These are phyloP conservation scores for Neonectria ditissima DNA, from an alignment of 2,329 filamentous ascomycete genomes.

Conservation along the genomic window DNA sequence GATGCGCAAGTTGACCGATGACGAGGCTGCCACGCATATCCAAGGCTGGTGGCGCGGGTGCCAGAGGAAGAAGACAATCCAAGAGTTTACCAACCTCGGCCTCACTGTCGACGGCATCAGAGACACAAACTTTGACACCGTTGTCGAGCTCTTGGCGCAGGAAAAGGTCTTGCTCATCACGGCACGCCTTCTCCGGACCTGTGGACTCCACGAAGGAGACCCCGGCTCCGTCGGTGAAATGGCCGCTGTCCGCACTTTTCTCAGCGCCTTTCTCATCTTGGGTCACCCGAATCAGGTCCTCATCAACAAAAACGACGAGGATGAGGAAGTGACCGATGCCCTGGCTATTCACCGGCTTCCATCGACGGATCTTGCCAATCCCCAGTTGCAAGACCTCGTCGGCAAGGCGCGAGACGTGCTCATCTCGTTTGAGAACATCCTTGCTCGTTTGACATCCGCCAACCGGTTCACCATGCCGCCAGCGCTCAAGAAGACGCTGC, in stretches of 20 bases:
- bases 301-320: constrained; percentile 75
- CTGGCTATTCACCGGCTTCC: constrained; percentile 49
- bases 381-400: constrained; percentile 77
- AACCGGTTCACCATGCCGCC: constrained; percentile 77
- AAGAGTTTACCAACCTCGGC: constrained; percentile 73
- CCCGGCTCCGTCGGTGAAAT: constrained; percentile 74
- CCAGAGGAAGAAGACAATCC: constrained; percentile 69
- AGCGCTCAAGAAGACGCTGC: constrained; percentile 70
- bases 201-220: constrained; percentile 75
- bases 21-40: constrained; percentile 73
- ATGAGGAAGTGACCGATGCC: constrained; percentile 63
- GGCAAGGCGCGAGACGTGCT: constrained; percentile 82
- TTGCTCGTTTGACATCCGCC: constrained; percentile 72
- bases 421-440: constrained; percentile 80
- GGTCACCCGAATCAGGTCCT: constrained; percentile 84
- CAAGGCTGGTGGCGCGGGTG: constrained; percentile 77
- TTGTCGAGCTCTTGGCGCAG: constrained; percentile 75
- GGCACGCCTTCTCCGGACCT: constrained; percentile 74
- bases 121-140: constrained; percentile 79
- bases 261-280: constrained; percentile 83
- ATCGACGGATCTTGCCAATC: constrained; percentile 66
- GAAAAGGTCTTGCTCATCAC: constrained; percentile 75
- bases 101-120: constrained; percentile 78
- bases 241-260: constrained; percentile 78
- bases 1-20: constrained; percentile 61